Conservation (phyloP, 192 early-diverging fungal genomes). For the Rhizoclosmatium sp. region DNA sequence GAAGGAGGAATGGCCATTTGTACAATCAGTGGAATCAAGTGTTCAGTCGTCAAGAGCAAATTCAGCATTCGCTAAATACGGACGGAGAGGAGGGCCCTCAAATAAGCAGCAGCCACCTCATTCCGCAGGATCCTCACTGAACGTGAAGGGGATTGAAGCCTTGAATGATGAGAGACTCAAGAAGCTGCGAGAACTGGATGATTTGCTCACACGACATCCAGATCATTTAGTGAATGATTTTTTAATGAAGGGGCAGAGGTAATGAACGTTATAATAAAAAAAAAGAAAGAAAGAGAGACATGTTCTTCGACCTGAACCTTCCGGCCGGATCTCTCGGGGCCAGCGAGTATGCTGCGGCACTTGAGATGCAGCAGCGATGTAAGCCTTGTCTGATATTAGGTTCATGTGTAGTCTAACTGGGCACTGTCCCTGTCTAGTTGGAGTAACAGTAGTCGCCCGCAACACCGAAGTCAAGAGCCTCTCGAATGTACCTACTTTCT, state of each 20-base stretch:
- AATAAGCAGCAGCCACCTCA: neutral
- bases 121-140: slow-evolving; percentile 17
- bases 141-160: slow-evolving; percentile 22
- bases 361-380: slow-evolving; percentile 40
- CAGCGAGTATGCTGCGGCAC: slow-evolving; percentile 38
- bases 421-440: slow-evolving; percentile 48
- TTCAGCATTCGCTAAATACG: slow-evolving; percentile 22
- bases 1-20: neutral
- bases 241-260: slow-evolving; percentile 1
- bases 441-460: slow-evolving; percentile 64
- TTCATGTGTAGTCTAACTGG: neutral
- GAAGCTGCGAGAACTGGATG: slow-evolving; percentile 31
- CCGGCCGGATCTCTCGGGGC: slow-evolving; percentile 3
- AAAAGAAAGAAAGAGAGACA: slow-evolving; percentile 12
- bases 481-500: slow-evolving; percentile 34
- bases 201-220: slow-evolving; percentile 25
- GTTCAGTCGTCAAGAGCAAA: slow-evolving; percentile 11
- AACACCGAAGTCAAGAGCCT: slow-evolving; percentile 58
- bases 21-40: slow-evolving; percentile 22
- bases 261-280: neutral
- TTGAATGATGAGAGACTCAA: slow-evolving; percentile 36
- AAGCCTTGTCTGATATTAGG: neutral
- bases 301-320: slow-evolving; percentile 54
- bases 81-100: neutral
- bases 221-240: slow-evolving; percentile 29